Evolutionary conservation across 2,329 filamentous ascomycete species (phyloP), one percentile per base, ranked within the genome.

Genomic region (Cladophialophora immunda): DNA sequence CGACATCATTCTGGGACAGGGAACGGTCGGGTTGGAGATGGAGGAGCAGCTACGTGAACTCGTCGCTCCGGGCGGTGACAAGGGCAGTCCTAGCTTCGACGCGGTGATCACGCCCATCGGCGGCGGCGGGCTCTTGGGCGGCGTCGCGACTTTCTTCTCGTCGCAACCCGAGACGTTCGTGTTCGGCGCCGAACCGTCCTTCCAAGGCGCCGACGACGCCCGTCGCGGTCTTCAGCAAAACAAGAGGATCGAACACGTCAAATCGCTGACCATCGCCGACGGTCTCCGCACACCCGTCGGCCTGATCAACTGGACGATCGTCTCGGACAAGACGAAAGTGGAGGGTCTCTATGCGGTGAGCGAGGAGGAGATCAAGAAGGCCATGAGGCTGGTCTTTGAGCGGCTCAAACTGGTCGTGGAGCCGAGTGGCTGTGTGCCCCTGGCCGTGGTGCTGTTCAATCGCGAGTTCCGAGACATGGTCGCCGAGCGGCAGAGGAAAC

Each of bases 371-470:
- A 97, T 98, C 77, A 85, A 86, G 74, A 84, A 82, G 25, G 91
- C 94, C 13, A 85, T 97, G 86, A 81, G 86, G 68, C 79, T 98
- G 68, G 90, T 97, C 36, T 81, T 94, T 69, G 94, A 98, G 85
- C 82, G 94, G 65, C 88, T 95, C 84, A 97, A 98, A 86, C 81
- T 97, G 55, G 88, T 97, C 25, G 89, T 97, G 13, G 94, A 98
- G 83, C 94, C 94, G 25, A 94, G 90, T 78, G 88, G 91, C 0
- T 93, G 90, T 2, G 94, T 97, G n/a, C 87, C 89, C 1, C 78
- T 98, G 67, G 95, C 94, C 0, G 91, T 92, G 7, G 90, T 89
- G 60, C 80, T 98, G 71, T 97, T 88, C 71, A 91, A 97, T 76
- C 92, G 96, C 79, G 92, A 93, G 3, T 97, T 97, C 69, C 82